Evolutionary conservation across 2,329 filamentous ascomycete species (phyloP).

Genomic region (Hymenoscyphus scutula): DNA sequence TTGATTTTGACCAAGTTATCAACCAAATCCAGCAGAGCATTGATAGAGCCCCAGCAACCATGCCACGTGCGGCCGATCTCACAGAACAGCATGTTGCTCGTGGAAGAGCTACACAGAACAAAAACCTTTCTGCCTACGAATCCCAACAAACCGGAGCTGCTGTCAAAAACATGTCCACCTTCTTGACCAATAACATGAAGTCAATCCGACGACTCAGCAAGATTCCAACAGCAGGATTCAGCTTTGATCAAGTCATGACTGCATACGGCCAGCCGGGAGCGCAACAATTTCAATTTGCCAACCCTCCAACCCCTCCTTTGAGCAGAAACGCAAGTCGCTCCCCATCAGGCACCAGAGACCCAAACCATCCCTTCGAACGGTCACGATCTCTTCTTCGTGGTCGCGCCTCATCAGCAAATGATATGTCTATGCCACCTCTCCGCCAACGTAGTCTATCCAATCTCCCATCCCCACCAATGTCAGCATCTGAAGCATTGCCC

Average conservation of each 20-base stretch:
- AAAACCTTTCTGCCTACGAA: constrained; percentile 22
- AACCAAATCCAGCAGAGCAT: constrained; percentile 43
- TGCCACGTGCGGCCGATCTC: constrained; percentile 34
- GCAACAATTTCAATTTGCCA: constrained; percentile 1
- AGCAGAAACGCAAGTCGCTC: constrained; percentile 8
- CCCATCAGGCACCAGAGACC: neutral
- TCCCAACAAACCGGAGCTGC: constrained; percentile 44
- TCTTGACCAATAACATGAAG: constrained; percentile 44
- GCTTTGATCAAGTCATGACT: constrained; percentile 24
- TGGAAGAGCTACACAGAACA: constrained; percentile 27
- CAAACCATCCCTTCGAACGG: neutral
- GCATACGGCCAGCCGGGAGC: constrained; percentile 16
- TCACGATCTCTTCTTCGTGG: neutral
- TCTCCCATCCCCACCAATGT: neutral
- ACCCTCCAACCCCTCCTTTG: constrained; percentile 14
- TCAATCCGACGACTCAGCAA: constrained; percentile 44
- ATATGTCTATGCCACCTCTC: constrained; percentile 9
- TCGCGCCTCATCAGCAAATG: neutral
- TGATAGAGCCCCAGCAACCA: constrained; percentile 25
- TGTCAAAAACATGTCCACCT: constrained; percentile 45
- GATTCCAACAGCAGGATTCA: constrained; percentile 33
- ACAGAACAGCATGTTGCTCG: constrained; percentile 44
- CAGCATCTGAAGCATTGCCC: constrained; percentile 14
- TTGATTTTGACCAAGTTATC: constrained; percentile 47
- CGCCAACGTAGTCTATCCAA: neutral